These are phyloP conservation scores for Phoma sp. DNA, from an alignment of 2,329 filamentous ascomycete species.

Conservation along the genomic window DNA sequence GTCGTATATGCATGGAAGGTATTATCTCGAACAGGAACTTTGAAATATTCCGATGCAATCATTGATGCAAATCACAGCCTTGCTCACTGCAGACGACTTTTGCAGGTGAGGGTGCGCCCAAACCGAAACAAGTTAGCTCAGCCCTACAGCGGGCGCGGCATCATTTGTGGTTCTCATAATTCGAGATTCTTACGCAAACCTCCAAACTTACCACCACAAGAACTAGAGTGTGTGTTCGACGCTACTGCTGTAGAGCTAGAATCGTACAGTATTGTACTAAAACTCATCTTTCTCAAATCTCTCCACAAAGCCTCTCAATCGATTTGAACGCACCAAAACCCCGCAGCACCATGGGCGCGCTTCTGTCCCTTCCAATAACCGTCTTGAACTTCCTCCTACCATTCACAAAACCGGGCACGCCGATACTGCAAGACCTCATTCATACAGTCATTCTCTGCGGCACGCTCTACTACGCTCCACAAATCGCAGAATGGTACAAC, in stretches of 20 bases:
- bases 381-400: constrained; percentile 56
- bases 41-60: too few relatives aligned
- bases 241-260: neutral
- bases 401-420: constrained; percentile 57
- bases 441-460: constrained; percentile 55
- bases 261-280: too few relatives aligned
- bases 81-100: neutral
- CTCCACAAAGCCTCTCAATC: neutral
- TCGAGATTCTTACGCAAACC: neutral
- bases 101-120: too few relatives aligned
- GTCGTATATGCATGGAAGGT: too few relatives aligned
- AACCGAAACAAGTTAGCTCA: neutral
- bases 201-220: neutral
- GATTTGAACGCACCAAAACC: neutral
- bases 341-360: constrained; percentile 36
- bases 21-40: too few relatives aligned
- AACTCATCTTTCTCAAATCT: neutral
- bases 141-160: constrained; percentile 9
- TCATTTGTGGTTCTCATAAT: constrained; percentile 9
- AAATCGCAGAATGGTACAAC: constrained; percentile 53
- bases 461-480: constrained; percentile 57
- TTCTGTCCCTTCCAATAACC: constrained; percentile 36
- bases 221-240: too few relatives aligned
- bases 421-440: constrained; percentile 55
- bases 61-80: too few relatives aligned